Evolutionary conservation across 2,329 filamentous ascomycete species (phyloP).

Genomic region (Monosporascus ibericus): DNA sequence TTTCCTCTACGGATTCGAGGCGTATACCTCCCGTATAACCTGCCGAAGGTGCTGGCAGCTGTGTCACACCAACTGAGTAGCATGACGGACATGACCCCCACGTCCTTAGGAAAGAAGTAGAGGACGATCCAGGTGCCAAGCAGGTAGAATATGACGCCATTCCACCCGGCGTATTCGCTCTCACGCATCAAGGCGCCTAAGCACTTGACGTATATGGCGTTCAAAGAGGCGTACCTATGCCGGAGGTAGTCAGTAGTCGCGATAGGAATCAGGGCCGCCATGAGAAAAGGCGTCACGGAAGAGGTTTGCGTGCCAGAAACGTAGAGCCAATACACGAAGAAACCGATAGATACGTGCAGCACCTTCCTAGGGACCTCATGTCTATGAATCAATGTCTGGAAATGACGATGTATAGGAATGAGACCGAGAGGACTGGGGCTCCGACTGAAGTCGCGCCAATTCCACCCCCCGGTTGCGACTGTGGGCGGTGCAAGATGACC

Average conservation of each 20-base stretch:
- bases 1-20: conserved; percentile 80
- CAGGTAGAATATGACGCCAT: conserved; percentile 95
- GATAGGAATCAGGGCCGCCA: conserved; percentile 77
- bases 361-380: conserved; percentile 94
- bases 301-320: conserved; percentile 68
- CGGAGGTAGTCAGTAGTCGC: conserved; percentile 75
- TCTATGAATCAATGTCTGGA: conserved; percentile 86
- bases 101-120: conserved; percentile 84
- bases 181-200: conserved; percentile 94
- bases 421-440: conserved; percentile 89
- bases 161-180: conserved; percentile 88
- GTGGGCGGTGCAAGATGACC: conserved; percentile 67
- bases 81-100: conserved; percentile 82
- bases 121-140: conserved; percentile 84
- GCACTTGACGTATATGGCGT: conserved; percentile 76
- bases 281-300: conserved; percentile 77
- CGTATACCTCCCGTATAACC: conserved; percentile 84
- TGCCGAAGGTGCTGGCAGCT: conserved; percentile 88
- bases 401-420: conserved; percentile 91
- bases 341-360: conserved; percentile 93
- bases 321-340: conserved; percentile 85
- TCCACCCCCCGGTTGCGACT: conserved; percentile 54
- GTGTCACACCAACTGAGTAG: conserved; percentile 98
- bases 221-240: conserved; percentile 75
- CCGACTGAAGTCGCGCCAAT: conserved; percentile 82